Conservation (phyloP, 352 stramenopile species). For the Globisporangium abappressorium region DNA sequence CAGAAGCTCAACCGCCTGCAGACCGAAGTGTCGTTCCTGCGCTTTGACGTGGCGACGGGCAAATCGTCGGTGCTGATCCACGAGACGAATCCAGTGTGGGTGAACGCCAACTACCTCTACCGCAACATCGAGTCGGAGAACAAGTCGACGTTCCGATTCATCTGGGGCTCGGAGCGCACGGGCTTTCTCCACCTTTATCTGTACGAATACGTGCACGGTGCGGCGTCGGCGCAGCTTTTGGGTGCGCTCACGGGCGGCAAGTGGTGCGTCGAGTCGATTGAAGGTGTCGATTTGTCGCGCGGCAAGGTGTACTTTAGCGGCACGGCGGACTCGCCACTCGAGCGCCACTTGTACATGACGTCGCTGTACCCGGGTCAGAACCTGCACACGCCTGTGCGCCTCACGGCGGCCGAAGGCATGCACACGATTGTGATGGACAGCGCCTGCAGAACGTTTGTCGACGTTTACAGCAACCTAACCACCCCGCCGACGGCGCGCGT, state of each 20-base stretch:
- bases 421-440: slow-evolving; percentile 91
- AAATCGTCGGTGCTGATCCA: slow-evolving; percentile 73
- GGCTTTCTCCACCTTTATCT: slow-evolving; percentile 97
- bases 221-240: slow-evolving; percentile 37
- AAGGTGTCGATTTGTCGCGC: slow-evolving; percentile 73
- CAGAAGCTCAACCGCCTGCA: slow-evolving; percentile 86
- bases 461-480: slow-evolving; percentile 78
- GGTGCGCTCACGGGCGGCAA: slow-evolving; percentile 61
- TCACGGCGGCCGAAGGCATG: slow-evolving; percentile 84
- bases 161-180: slow-evolving; percentile 92
- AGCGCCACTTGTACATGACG: slow-evolving; percentile 90
- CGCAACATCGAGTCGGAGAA: slow-evolving; percentile 76
- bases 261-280: slow-evolving; percentile 81
- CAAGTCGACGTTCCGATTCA: slow-evolving; percentile 91
- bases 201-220: slow-evolving; percentile 84
- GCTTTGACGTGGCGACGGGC: slow-evolving; percentile 80
- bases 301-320: slow-evolving; percentile 89
- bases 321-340: slow-evolving; percentile 83
- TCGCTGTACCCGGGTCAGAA: slow-evolving; percentile 43
- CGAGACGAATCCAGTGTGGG: slow-evolving; percentile 90
- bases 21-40: slow-evolving; percentile 63
- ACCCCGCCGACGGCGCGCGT: slow-evolving; percentile 63
- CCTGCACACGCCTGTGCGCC: slow-evolving; percentile 50
- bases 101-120: slow-evolving; percentile 95
- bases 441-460: slow-evolving; percentile 72